phyloP scores from a whole-genome alignment of 345 rosid genomes.

The Arabis alpina region DNA sequence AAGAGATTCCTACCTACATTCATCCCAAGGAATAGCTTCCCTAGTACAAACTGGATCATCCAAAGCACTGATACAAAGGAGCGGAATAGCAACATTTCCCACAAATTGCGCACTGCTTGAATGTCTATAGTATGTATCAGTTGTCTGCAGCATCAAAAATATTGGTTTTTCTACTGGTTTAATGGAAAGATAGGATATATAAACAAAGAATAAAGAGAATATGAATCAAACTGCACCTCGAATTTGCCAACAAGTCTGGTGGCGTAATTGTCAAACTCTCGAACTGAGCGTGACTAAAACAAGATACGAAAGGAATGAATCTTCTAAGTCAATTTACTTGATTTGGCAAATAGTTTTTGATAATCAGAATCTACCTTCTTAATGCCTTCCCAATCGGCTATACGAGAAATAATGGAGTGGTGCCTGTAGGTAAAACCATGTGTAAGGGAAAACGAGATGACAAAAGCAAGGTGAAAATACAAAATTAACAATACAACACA shows the following conservation, averaged over 20 bases:
- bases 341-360: neutral
- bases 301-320: conserved; percentile 28
- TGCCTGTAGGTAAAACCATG: conserved; percentile 57
- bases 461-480: neutral
- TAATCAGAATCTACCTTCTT: conserved; percentile 56
- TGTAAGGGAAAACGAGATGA: neutral
- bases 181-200: neutral
- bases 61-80: conserved; percentile 84
- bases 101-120: conserved; percentile 75
- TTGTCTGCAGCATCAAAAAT: conserved; percentile 61
- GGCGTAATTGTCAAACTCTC: conserved; percentile 83
- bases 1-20: conserved; percentile 69
- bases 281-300: conserved; percentile 73
- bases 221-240: conserved; percentile 57
- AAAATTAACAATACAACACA: conserved; percentile 25
- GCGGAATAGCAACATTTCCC: conserved; percentile 69
- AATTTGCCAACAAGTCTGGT: conserved; percentile 86
- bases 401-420: conserved; percentile 72
- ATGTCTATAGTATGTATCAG: conserved; percentile 80
- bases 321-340: conserved; percentile 7
- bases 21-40: conserved; percentile 98
- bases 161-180: conserved; percentile 6
- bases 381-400: conserved; percentile 97
- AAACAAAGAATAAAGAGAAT: conserved; percentile 13
- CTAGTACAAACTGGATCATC: conserved; percentile 91